Evolutionary conservation across 106 monocot species (phyloP).

Genomic region (Narthecium ossifragum): DNA sequence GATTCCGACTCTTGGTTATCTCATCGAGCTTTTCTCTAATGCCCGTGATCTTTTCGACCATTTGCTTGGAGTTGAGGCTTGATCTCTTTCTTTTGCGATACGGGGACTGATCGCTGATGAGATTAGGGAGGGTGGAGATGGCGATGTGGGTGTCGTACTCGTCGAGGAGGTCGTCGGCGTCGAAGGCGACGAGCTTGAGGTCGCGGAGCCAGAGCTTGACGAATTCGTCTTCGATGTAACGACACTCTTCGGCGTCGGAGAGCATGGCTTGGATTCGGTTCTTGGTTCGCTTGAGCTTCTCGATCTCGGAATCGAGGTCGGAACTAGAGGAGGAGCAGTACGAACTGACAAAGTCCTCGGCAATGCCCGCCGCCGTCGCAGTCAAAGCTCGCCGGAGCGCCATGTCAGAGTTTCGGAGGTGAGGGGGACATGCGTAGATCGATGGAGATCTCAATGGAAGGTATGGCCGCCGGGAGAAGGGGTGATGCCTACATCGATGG

Average conservation of each 20-base stretch:
- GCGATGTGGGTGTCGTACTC: slow-evolving; percentile 14
- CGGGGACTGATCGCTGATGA: too few relatives aligned
- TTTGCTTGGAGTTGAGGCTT: neutral
- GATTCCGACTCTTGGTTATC: slow-evolving; percentile 2
- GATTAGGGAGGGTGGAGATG: neutral
- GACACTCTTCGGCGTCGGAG: slow-evolving; percentile 25
- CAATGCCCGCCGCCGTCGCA: too few relatives aligned
- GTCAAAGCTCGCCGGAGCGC: too few relatives aligned
- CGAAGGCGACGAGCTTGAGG: slow-evolving; percentile 14
- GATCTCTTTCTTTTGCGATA: slow-evolving; percentile 6
- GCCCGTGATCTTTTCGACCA: slow-evolving; percentile 1
- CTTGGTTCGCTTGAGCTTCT: slow-evolving; percentile 5
- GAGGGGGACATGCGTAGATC: too few relatives aligned
- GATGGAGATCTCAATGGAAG: too few relatives aligned
- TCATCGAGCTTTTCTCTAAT: slow-evolving; percentile 20
- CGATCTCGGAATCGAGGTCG: slow-evolving; percentile 6
- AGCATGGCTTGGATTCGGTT: slow-evolving; percentile 14
- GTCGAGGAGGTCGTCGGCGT: slow-evolving; percentile 24
- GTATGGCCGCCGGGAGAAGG: too few relatives aligned
- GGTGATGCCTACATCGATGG: too few relatives aligned
- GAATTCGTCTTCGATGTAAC: slow-evolving; percentile 6
- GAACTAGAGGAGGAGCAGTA: neutral
- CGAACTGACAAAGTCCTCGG: too few relatives aligned
- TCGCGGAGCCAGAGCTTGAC: slow-evolving; percentile 26
- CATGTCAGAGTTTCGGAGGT: too few relatives aligned